Conservation (phyloP, 179 eudicot species). For the Beta corolliflora region DNA sequence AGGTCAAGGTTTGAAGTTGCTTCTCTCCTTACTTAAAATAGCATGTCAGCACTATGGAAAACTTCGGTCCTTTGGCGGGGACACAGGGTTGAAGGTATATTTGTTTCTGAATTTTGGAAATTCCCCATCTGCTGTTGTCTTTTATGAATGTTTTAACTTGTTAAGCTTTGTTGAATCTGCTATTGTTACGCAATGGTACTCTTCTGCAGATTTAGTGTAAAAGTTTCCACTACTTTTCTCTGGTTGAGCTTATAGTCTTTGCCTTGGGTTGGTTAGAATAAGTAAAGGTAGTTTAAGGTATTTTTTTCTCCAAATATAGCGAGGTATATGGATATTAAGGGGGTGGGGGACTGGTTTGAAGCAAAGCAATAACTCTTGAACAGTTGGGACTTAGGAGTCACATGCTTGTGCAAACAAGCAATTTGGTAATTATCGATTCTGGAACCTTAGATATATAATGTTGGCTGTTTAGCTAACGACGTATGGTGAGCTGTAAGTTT, state of each 20-base stretch:
- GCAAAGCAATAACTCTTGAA: neutral
- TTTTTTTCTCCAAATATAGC: no score
- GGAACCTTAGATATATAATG: neutral
- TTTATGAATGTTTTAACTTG: neutral
- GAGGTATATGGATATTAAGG: no score
- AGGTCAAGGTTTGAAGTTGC: constrained; percentile 58
- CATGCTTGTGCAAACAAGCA: neutral
- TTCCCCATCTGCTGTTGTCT: neutral
- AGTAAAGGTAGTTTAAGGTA: neutral
- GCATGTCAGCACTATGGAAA: constrained; percentile 87
- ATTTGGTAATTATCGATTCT: neutral
- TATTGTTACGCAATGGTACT: neutral
- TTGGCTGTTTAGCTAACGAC: neutral
- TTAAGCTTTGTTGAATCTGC: neutral
- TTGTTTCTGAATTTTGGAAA: neutral
- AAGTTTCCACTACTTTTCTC: neutral
- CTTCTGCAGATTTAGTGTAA: neutral
- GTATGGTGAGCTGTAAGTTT: neutral
- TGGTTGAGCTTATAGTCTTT: neutral
- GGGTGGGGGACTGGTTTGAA: neutral
- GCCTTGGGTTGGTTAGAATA: constrained; percentile 1
- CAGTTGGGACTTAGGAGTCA: no score
- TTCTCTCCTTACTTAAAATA: constrained; percentile 78
- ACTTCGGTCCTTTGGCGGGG: constrained; percentile 75
- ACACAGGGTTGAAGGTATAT: constrained; percentile 59